phyloP scores from a whole-genome alignment of 495 filamentous ascomycete genomes.

The Talaromyces proteolyticus region DNA sequence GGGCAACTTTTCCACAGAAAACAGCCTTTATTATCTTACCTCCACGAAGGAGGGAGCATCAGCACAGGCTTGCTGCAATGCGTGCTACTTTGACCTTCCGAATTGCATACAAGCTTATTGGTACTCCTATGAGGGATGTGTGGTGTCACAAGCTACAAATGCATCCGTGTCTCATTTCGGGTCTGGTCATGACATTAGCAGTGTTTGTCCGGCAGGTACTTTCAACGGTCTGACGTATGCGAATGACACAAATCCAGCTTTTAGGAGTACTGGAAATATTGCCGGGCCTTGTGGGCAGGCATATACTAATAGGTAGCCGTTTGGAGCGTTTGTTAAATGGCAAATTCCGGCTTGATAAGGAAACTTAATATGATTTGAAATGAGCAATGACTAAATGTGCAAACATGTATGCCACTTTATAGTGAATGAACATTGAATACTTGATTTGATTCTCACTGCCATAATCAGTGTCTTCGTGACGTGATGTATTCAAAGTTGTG shows the following conservation, averaged over 20 bases:
- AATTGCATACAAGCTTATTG: slow-evolving; percentile 15
- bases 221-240: slow-evolving; percentile 12
- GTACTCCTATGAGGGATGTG: slow-evolving; percentile 16
- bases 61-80: slow-evolving; percentile 13
- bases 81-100: slow-evolving; percentile 12
- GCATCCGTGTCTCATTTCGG: background rate
- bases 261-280: slow-evolving; percentile 15
- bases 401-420: background rate
- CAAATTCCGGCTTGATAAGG: too few species aligned
- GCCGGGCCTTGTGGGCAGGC: slow-evolving; percentile 14
- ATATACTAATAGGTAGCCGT: slow-evolving; percentile 7
- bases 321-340: background rate
- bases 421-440: too few species aligned
- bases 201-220: slow-evolving; percentile 8
- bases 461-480: too few species aligned
- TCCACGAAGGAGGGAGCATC: slow-evolving; percentile 5
- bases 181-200: slow-evolving; percentile 7
- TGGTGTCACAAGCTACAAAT: slow-evolving; percentile 7
- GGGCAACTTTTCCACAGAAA: slow-evolving; percentile 1
- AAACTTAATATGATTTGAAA: background rate
- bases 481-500: too few species aligned
- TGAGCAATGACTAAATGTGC: background rate
- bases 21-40: slow-evolving; percentile 5
- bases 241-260: slow-evolving; percentile 7
- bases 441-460: too few species aligned